Conservation (phyloP, 495 filamentous ascomycete species). For the Coniosporium apollinis region DNA sequence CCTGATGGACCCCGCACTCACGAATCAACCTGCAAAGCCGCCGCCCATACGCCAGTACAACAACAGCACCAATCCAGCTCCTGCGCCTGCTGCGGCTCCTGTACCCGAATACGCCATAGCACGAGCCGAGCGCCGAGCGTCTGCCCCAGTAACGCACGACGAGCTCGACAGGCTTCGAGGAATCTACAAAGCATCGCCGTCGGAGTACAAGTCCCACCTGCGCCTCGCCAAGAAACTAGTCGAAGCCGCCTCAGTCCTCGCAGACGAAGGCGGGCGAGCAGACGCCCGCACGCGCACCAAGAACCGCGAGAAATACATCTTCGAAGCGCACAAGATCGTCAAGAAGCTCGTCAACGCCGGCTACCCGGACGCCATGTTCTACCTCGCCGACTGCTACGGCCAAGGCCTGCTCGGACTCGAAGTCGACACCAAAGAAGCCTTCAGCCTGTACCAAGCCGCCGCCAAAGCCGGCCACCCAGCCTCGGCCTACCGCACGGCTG, state of each 20-base stretch:
- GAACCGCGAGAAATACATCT: conserved; percentile 64
- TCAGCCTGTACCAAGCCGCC: conserved; percentile 79
- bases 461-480: conserved; percentile 76
- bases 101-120: conserved; percentile 12
- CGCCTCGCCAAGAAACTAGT: conserved; percentile 68
- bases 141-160: conserved; percentile 47
- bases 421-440: conserved; percentile 75
- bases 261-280: conserved; percentile 46
- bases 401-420: conserved; percentile 54
- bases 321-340: conserved; percentile 76
- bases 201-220: conserved; percentile 54
- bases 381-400: conserved; percentile 77
- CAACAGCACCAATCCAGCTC: conserved; percentile 24
- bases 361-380: conserved; percentile 81
- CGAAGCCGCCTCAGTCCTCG: conserved; percentile 64
- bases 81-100: conserved; percentile 18
- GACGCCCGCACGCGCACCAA: conserved; percentile 61
- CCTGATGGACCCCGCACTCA: conserved; percentile 38
- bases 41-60: conserved; percentile 60
- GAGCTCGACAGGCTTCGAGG: conserved; percentile 63
- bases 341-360: conserved; percentile 60
- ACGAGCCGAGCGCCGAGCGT: conserved; percentile 7
- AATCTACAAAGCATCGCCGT: conserved; percentile 47
- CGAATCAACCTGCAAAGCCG: conserved; percentile 36
- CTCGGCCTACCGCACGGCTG: conserved; percentile 84